Conservation (phyloP, 1,284 basidiomycete genomes). For the Wallemia mellicola region DNA sequence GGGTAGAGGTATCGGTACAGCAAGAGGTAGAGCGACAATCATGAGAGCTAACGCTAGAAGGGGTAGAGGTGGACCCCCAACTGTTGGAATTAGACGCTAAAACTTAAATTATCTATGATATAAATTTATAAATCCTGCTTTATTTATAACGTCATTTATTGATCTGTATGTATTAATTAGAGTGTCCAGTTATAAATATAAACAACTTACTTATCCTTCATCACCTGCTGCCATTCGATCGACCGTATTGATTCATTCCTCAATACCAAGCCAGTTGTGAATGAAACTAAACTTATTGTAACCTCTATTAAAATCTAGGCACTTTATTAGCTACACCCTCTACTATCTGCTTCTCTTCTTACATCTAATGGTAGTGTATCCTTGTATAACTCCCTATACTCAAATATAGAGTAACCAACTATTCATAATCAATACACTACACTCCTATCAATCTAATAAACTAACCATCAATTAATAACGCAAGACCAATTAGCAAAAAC, state of each 20-base stretch:
- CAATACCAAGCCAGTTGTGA: not conserved
- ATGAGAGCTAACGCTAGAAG: slow-evolving; percentile 28
- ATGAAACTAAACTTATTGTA: not conserved
- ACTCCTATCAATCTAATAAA: not conserved
- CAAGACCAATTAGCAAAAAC: too few relatives aligned
- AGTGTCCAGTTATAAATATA: not conserved
- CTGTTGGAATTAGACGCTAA: not conserved
- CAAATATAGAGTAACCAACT: not conserved
- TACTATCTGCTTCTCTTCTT: not conserved
- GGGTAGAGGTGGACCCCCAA: not conserved
- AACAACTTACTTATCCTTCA: not conserved
- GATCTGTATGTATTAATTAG: not conserved
- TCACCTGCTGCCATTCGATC: not conserved
- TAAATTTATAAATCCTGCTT: not conserved
- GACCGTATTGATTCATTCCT: not conserved
- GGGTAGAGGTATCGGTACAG: slow-evolving; percentile 93
- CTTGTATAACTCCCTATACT: not conserved
- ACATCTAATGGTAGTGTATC: not conserved
- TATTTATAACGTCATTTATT: not conserved
- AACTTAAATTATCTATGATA: not conserved
- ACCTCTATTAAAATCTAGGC: not conserved
- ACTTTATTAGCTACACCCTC: not conserved
- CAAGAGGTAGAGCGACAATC: slow-evolving; percentile 83
- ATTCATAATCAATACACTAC: not conserved
- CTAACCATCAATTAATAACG: too few relatives aligned